phyloP scores from a whole-genome alignment of 2,329 filamentous ascomycete species.

The Neobulgaria alba region DNA sequence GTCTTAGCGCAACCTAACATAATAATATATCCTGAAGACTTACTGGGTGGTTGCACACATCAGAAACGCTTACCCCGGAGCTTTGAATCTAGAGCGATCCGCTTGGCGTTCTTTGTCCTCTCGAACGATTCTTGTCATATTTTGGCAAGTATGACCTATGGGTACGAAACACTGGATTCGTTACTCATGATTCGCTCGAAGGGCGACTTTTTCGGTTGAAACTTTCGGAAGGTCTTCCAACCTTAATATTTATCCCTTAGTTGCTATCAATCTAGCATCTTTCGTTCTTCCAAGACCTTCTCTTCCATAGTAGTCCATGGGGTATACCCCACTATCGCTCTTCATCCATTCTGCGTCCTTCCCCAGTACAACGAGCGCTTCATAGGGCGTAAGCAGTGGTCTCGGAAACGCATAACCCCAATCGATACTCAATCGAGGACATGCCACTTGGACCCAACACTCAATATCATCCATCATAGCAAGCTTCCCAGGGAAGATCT shows the following conservation, averaged over 20 bases:
- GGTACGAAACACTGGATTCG: no score
- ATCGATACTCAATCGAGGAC: slow-evolving; percentile 92
- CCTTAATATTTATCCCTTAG: slow-evolving; percentile 12
- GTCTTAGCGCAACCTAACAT: no score
- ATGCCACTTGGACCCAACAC: slow-evolving; percentile 97
- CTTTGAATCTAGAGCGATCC: no score
- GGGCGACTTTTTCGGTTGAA: no score
- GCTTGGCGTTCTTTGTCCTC: no score
- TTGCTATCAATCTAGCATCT: slow-evolving; percentile 7
- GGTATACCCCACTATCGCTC: slow-evolving; percentile 60
- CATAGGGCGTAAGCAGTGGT: slow-evolving; percentile 86
- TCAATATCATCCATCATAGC: slow-evolving; percentile 91
- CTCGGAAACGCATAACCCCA: slow-evolving; percentile 95
- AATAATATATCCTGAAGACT: no score
- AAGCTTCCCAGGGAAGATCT: slow-evolving; percentile 94
- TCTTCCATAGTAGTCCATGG: slow-evolving; percentile 97
- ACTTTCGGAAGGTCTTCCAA: not conserved
- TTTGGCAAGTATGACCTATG: no score
- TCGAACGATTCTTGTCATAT: no score
- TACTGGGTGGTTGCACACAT: no score
- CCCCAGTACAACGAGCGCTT: slow-evolving; percentile 84
- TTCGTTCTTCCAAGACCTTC: slow-evolving; percentile 81
- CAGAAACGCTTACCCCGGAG: no score
- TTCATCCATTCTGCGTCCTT: slow-evolving; percentile 66
- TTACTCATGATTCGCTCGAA: no score